Base-by-base conservation (phyloP, 2,329 filamentous ascomycete species). In the Beauveria australis region DNA sequence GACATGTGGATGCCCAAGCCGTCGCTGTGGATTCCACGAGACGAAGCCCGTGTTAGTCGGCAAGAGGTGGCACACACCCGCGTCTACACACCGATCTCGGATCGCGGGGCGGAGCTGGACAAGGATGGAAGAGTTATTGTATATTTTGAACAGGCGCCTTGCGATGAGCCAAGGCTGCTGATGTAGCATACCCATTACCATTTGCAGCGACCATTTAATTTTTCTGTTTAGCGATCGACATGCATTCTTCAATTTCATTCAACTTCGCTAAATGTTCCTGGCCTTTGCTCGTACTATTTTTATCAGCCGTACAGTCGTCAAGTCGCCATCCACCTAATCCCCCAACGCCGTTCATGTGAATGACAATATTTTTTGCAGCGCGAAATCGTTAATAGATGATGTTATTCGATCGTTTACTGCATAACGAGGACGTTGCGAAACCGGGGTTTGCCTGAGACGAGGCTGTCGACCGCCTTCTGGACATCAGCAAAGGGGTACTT, bases 11-110 rank as follows among this genome's bases (percentile, higher is more conserved):
- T 26, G 79, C 83, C 63, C 65, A 79, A 66, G 74, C 89, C 89
- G 2, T 75, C 91, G 33, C 78, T 96, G n/a, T 96, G 92, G 92
- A 89, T 96, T 59, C 91, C 92, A 0, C 79, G 83, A 61, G 92
- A 96, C 68, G 75, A 81, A 1, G 82, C 86, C 26, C 89, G 91
- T 10, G 83, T 96, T 47, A 91, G 86, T 59, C 80, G 80, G 67
- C 89, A 95, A 70, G 92, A 96, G 73, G 79, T 94, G 58, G 79
- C 79, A 14, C 89, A 94, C 67, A 89, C 89, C 0, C 78, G 78
- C 65, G 84, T 82, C 67, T 81, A 89, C 37, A 89, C 91, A 33
- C 84, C 87, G 1, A 93, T 95, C 64, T 92, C 89, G 0, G 91
- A 96, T 71, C 61, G 63, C 4, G 74, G 74, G 2, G 70, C 72